Evolutionary conservation across 148 eudicot species (phyloP), one percentile per base, ranked within the genome.

Genomic region (Diospyros kaki): DNA sequence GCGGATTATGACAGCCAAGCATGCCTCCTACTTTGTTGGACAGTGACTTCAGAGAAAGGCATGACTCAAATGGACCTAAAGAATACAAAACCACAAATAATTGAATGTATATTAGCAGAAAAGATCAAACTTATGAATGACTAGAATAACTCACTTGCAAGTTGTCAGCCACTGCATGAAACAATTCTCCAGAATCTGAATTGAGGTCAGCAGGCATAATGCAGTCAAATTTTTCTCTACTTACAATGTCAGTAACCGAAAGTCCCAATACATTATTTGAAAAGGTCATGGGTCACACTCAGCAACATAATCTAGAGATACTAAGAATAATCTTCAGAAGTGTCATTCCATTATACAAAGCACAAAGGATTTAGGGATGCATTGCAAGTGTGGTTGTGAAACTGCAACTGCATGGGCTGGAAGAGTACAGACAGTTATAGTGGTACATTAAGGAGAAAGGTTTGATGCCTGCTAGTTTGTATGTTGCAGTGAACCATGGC

Each of bases 11-110:
- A 51, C 81, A 74, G 64, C 88, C 86, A 28, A 89, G 55, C 63
- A 87, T 73, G 72, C 78, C 83, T 74, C 83, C 87, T 40, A 89
- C 69, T 79, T 84, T 89, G 69, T 76, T 74, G 72, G 82, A 72
- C 48, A 91, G 55, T 66, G 78, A 80, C 80, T 78, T 87, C 68
- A 86, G 78, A 75, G 80, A 63, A 58, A 67, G 81, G 81, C 87
- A 83, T 64, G 80, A 77, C 28, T 69, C 68, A 41, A 75, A 81
- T 50, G 79, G 74, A 65, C 88, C 92, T 73, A 82, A 82, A 7
- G 50, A 61, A 38, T 66, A 52, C 15, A 74, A 53, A 18, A 59
- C 50, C 10, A 42, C 66, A 2, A 55, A 53, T 6, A 40, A 68
- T 9, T 12, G 0, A 2, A 18, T 71, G 4, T 40, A 71, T n/a